Percentiles rank a stretch among this genome's conserved stretches.
phyloP scores from a whole-genome alignment of 2,329 filamentous ascomycete species.

The Xylariaceae sp. region DNA sequence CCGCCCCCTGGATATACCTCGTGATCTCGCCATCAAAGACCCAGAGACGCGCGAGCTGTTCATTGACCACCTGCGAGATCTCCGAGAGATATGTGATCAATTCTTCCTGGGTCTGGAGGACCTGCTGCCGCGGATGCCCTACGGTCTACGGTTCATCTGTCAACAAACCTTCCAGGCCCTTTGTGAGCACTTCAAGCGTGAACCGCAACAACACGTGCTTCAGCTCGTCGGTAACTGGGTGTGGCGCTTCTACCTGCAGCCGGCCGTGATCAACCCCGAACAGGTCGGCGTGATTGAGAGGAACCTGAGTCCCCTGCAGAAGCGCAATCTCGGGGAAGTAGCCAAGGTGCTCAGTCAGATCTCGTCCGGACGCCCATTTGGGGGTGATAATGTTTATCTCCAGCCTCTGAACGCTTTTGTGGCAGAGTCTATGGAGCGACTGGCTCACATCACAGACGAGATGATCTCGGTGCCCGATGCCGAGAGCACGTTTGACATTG shows the following conservation, averaged over 20 bases:
- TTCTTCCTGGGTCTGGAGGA: constrained; percentile 80
- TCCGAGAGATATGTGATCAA: constrained; percentile 89
- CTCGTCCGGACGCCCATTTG: constrained; percentile 80
- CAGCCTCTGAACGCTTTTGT: constrained; percentile 93
- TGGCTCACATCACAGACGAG: constrained; percentile 66
- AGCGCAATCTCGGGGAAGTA: constrained; percentile 84
- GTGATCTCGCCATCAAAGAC: constrained; percentile 93
- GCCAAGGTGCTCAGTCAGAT: constrained; percentile 88
- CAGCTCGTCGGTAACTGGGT: constrained; percentile 86
- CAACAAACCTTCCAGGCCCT: constrained; percentile 79
- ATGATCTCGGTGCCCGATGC: constrained; percentile 79
- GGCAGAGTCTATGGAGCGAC: constrained; percentile 71
- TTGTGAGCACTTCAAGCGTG: constrained; percentile 67
- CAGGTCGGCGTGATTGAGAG: constrained; percentile 90
- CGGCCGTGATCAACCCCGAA: constrained; percentile 81
- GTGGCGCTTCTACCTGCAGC: constrained; percentile 90
- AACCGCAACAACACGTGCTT: constrained; percentile 68
- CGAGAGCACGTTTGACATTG: constrained; percentile 91
- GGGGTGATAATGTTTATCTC: constrained; percentile 89
- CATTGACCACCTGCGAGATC: constrained; percentile 87
- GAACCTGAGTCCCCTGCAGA: constrained; percentile 81
- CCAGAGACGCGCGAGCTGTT: constrained; percentile 87
- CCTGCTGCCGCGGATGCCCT: constrained; percentile 79
- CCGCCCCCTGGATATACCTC: constrained; percentile 74
- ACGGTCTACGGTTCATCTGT: constrained; percentile 81